Evolutionary conservation across 2,329 filamentous ascomycete genomes (phyloP).

Genomic region (Arthrinium phaeospermum): DNA sequence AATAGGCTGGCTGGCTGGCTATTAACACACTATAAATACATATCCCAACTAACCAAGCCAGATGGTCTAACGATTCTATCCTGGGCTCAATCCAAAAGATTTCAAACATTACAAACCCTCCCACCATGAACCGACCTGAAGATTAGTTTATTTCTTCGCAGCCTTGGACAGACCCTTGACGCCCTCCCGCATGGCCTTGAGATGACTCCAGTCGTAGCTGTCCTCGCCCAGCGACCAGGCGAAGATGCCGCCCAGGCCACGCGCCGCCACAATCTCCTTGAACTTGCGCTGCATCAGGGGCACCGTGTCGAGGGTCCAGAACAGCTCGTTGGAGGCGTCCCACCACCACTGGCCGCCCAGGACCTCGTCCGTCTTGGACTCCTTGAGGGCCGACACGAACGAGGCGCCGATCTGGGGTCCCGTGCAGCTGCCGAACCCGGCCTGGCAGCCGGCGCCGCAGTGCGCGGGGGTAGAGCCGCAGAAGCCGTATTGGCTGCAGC

Average conservation of each 20-base stretch:
- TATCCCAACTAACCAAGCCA: not conserved
- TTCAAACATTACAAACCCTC: not conserved
- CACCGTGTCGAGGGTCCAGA: constrained; percentile 77
- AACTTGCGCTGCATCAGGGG: constrained; percentile 68
- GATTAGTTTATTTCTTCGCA: not conserved
- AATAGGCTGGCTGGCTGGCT: not conserved
- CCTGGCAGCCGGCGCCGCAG: constrained; percentile 24
- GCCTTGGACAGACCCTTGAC: constrained; percentile 11
- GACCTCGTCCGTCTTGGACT: constrained; percentile 61
- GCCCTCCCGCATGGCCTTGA: constrained; percentile 38
- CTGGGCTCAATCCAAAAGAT: not conserved
- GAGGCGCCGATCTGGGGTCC: constrained; percentile 62
- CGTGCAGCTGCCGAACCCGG: constrained; percentile 46
- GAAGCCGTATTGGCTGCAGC: constrained; percentile 43
- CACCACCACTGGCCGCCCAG: constrained; percentile 73
- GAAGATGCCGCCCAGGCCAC: constrained; percentile 72
- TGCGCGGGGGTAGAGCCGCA: constrained; percentile 35
- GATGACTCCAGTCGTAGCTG: constrained; percentile 47
- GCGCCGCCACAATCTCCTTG: constrained; percentile 58
- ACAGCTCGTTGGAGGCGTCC: constrained; percentile 63
- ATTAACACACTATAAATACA: not conserved
- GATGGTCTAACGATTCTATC: not conserved
- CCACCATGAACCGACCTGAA: not conserved
- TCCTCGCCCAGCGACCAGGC: constrained; percentile 79
- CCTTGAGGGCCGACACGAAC: constrained; percentile 58